Conservation (phyloP, 2,329 filamentous ascomycete genomes). For the Diaporthe sp. region DNA sequence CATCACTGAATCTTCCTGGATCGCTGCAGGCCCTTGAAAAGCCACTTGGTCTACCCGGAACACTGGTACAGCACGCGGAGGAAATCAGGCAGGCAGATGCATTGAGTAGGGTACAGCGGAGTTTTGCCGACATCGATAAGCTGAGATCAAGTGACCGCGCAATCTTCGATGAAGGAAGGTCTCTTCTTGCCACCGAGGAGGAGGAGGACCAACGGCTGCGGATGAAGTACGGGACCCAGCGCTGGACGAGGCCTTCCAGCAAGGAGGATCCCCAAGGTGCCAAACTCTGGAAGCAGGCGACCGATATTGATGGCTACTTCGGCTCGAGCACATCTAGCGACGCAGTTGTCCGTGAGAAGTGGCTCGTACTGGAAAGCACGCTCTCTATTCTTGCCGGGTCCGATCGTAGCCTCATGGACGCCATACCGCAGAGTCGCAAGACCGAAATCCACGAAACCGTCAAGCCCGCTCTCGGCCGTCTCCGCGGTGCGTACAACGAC, state of each 20-base stretch:
- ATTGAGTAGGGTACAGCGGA: conserved; percentile 80
- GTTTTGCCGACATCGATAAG: conserved; percentile 91
- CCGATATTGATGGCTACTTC: conserved; percentile 90
- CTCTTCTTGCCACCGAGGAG: conserved; percentile 82
- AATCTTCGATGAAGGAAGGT: conserved; percentile 86
- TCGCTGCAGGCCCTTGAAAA: conserved; percentile 96
- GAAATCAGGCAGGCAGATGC: conserved; percentile 94
- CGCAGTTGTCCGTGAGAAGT: conserved; percentile 79
- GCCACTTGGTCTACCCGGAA: conserved; percentile 89
- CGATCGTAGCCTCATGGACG: conserved; percentile 86
- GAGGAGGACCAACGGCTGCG: conserved; percentile 85
- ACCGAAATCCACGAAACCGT: conserved; percentile 85
- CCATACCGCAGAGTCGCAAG: conserved; percentile 87
- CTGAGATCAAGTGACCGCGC: conserved; percentile 84
- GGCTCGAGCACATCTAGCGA: conserved; percentile 72
- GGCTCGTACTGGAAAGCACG: conserved; percentile 80
- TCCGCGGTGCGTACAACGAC: conserved; percentile 88
- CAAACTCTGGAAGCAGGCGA: conserved; percentile 81
- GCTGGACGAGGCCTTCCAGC: conserved; percentile 82
- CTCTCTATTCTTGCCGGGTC: conserved; percentile 83
- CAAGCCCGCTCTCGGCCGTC: conserved; percentile 81
- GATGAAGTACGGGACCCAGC: conserved; percentile 85
- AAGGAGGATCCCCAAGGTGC: conserved; percentile 74
- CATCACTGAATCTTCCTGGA: conserved; percentile 89
- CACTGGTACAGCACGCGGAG: conserved; percentile 89